These are phyloP conservation scores for Citrullus mucosospermus DNA, from an alignment of 306 rosid genomes.

Conservation along the genomic window DNA sequence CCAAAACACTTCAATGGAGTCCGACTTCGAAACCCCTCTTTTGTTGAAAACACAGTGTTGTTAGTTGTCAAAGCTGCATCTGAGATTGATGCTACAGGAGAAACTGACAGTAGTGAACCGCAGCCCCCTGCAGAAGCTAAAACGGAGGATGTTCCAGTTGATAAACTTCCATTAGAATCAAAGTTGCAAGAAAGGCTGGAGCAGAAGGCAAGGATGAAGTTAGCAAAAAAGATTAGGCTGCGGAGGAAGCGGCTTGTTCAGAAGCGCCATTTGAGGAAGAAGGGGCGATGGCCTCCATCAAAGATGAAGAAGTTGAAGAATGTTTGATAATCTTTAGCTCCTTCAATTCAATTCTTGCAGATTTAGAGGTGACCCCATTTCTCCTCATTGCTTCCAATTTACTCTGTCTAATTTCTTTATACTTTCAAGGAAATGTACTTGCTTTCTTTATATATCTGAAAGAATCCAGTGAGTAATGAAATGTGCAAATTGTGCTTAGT, in stretches of 20 bases:
- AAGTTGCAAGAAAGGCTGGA: slow-evolving; percentile 63
- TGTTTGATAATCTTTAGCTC: slow-evolving; percentile 46
- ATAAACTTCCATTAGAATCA: slow-evolving; percentile 78
- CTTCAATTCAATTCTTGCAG: slow-evolving; percentile 18
- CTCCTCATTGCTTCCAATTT: not conserved
- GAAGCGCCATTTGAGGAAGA: slow-evolving; percentile 74
- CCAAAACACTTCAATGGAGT: slow-evolving; percentile 24
- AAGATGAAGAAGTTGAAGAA: slow-evolving; percentile 82
- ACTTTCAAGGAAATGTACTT: not conserved
- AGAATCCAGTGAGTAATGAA: not conserved
- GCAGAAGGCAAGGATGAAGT: slow-evolving; percentile 60
- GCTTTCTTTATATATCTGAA: not conserved
- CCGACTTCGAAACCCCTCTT: slow-evolving; percentile 18
- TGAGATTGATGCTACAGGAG: slow-evolving; percentile 17
- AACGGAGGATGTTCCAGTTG: slow-evolving; percentile 34
- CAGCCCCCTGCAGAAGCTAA: slow-evolving; percentile 22
- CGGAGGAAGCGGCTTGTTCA: slow-evolving; percentile 64
- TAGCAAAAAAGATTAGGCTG: slow-evolving; percentile 79
- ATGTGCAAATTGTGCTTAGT: not conserved
- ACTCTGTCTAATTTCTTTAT: not conserved
- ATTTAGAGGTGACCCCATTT: slow-evolving; percentile 20
- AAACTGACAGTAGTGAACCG: slow-evolving; percentile 11
- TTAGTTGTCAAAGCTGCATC: slow-evolving; percentile 25
- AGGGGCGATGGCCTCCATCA: slow-evolving; percentile 94
- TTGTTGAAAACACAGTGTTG: not conserved